Base-by-base conservation (phyloP, 2,329 filamentous ascomycete species). In the Fusarium odoratissimum region DNA sequence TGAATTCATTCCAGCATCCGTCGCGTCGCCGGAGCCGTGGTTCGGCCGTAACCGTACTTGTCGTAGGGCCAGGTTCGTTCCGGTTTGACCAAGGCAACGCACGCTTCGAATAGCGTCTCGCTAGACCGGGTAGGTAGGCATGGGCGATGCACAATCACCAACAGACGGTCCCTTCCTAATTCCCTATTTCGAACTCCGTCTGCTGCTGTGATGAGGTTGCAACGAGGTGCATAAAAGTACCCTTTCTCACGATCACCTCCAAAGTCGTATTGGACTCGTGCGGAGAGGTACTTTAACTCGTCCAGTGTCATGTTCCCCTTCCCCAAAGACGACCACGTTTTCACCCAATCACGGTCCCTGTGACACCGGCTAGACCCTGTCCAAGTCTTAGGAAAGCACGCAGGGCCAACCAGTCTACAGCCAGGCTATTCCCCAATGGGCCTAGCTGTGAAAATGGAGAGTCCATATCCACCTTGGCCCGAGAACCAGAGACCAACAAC, bases 271-370 rank as follows among this genome's bases (percentile, higher is more conserved):
- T 59, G 42, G 41, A 67, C 37, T 25, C 17, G 51, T 71, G 68
- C 63, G 60, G 60, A 69, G 71, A 73, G 70, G 66, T 59, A 56
- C 65, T 45, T 52, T 35, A 45, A 49, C 28, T 44, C 33, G 42
- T 28, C 57, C 44, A 30, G 49, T 66, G 70, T 63, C 66, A 67
- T 71, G 70, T 60, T 70, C 64, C 69, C 69, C 65, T 67, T 73
- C 61, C 67, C 58, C 64, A 59, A 67, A 30, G 7, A 57, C 54
- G 55, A 31, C 25, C 38, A 14, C 37, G 23, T 35, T 58, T 49
- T 59, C 19, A 23, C 37, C 63, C 69, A 72, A 72, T 72, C 19
- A 58, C 16, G 4, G 6, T 14, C n/a, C 7, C n/a, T 14, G 31
- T 8, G 31, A 19, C 31, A 33, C 33, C 52, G 58, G 58, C 71